Evolutionary conservation across 306 rosid species (phyloP).

Genomic region (Ormosia emarginata): DNA sequence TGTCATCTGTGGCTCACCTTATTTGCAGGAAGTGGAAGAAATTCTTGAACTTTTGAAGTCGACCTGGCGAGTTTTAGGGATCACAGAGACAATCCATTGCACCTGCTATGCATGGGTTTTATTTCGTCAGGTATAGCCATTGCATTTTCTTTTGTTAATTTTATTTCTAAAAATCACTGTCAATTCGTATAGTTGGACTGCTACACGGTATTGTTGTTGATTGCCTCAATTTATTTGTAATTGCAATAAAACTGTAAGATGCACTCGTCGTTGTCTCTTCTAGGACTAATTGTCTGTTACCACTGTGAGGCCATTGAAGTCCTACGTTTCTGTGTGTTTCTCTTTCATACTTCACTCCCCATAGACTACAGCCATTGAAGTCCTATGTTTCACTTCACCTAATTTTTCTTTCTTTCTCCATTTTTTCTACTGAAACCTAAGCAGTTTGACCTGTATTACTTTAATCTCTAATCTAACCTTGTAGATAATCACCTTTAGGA

Average conservation of each 20-base stretch:
- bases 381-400: neutral
- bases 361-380: neutral
- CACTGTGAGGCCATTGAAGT: neutral
- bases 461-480: neutral
- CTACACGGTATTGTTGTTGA: constrained; percentile 2
- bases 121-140: constrained; percentile 77
- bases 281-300: neutral
- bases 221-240: neutral
- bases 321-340: neutral
- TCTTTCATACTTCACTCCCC: neutral
- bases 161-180: neutral
- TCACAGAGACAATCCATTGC: constrained; percentile 90
- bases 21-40: constrained; percentile 89
- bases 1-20: constrained; percentile 24
- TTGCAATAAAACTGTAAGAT: neutral
- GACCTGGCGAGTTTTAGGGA: constrained; percentile 97
- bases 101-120: constrained; percentile 97
- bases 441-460: neutral
- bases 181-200: constrained; percentile 6
- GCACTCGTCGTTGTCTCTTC: neutral
- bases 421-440: neutral
- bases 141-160: constrained; percentile 6
- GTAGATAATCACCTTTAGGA: neutral
- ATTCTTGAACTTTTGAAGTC: constrained; percentile 95
- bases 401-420: neutral